Conservation (phyloP, 2,329 filamentous ascomycete genomes). For the Trichoderma atrobrunneum region DNA sequence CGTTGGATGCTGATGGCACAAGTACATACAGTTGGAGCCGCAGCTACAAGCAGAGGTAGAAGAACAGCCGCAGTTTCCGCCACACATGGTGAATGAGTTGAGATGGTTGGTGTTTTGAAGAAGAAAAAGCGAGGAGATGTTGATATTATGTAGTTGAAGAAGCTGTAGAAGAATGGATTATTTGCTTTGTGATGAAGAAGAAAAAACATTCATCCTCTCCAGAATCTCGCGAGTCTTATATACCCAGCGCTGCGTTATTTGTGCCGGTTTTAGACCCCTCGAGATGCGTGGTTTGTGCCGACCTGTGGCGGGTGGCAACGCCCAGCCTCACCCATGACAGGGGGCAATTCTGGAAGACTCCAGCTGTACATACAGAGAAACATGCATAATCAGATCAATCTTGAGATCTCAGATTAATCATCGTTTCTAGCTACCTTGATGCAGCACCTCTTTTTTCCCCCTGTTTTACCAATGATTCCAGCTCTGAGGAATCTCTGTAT, state of each 20-base stretch:
- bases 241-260: slow-evolving; percentile 12
- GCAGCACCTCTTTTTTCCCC: background rate
- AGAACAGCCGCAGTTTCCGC: slow-evolving; percentile 39
- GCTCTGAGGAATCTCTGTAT: background rate
- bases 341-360: background rate
- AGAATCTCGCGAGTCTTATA: slow-evolving; percentile 1
- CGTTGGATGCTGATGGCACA: background rate
- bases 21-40: slow-evolving; percentile 36
- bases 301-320: slow-evolving; percentile 8
- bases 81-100: slow-evolving; percentile 30
- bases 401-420: background rate
- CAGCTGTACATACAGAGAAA: background rate
- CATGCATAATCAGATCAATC: background rate
- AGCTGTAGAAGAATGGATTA: background rate
- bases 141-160: background rate
- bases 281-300: slow-evolving; percentile 20
- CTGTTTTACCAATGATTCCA: background rate
- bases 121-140: background rate
- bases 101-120: slow-evolving; percentile 3
- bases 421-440: background rate
- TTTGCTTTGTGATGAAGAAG: background rate
- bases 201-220: background rate
- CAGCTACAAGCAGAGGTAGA: slow-evolving; percentile 35
- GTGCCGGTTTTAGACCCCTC: background rate
- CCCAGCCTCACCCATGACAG: background rate